Evolutionary conservation across 495 filamentous ascomycete genomes (phyloP), one percentile per base, ranked within the genome.

Genomic region (Parathielavia appendiculata): DNA sequence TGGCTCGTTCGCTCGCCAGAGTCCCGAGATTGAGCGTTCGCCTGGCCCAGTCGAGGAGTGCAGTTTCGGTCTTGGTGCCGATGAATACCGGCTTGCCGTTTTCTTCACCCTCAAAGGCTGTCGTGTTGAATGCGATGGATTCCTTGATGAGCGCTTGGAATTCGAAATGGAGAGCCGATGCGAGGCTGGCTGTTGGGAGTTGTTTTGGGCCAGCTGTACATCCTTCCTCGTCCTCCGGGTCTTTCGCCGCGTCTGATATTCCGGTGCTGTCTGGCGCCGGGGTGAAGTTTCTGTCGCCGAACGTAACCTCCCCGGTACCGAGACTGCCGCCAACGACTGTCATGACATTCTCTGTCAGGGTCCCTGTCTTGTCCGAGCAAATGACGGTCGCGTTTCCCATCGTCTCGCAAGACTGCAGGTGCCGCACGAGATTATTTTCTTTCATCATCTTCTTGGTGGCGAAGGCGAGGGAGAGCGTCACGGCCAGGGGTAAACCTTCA

Each of bases 281-380:
- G n/a, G n/a, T n/a, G n/a, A n/a, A n/a, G n/a, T n/a, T n/a, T n/a
- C 9, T 53, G 30, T 51, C 46, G 14, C 81, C 81, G 66, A 90
- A 90, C 53, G 80, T 79, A 17, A 79, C 76, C 14, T 75, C 76
- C 16, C 35, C 34, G 10, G 32, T 20, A 12, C 87, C 86, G 20
- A 92, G 58, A 13, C 85, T 87, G 1, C 85, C 89, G 32, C 85
- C 82, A 51, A 92, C 88, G 10, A 89, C 86, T 20, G 80, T 84
- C 89, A 95, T 95, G 71, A 86, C 87, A 64, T 92, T 92, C 67
- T 90, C 82, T 0, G 89, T 91, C 14, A 96, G 75, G 1, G 91
- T 96, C 47, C 91, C 91, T 0, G 91, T 96, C 68, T 96, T 96
- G 74, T 96, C 91, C 1, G 91, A 95, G 73, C 91, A 96, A 48